These are phyloP conservation scores for Cordyceps tenuipes DNA, from an alignment of 2,329 filamentous ascomycete genomes.

Conservation along the genomic window DNA sequence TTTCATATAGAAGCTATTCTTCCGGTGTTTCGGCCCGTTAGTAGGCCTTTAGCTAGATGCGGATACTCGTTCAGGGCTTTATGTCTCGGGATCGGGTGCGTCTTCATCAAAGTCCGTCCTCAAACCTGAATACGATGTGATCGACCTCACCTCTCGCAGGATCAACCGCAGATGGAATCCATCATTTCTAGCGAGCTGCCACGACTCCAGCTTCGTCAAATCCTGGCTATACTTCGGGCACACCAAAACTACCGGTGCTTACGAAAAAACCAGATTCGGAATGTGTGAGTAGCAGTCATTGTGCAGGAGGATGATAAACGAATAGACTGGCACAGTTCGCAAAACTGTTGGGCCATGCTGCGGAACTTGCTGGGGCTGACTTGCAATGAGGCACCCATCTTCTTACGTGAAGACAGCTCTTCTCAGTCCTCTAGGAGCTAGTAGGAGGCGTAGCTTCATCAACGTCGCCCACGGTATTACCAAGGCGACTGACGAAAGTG, in stretches of 20 bases:
- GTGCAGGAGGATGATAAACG: not conserved
- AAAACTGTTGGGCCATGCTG: not conserved
- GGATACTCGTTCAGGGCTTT: not conserved
- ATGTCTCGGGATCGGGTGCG: not conserved
- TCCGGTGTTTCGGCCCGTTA: no score
- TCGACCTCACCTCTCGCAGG: not conserved
- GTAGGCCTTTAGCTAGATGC: no score
- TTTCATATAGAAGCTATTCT: no score
- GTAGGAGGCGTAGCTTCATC: slow-evolving; percentile 14
- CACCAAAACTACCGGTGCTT: not conserved
- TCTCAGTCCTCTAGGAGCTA: slow-evolving; percentile 20
- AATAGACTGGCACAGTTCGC: not conserved
- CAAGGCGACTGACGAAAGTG: not conserved
- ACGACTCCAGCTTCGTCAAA: not conserved
- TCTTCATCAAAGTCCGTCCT: not conserved
- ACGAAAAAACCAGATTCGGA: not conserved
- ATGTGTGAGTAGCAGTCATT: not conserved
- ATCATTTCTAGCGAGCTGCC: not conserved
- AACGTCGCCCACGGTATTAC: not conserved
- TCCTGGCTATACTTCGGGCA: not conserved
- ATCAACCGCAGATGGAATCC: not conserved
- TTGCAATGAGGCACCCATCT: not conserved
- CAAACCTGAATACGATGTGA: not conserved
- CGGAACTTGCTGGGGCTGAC: not conserved
- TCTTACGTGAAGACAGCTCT: slow-evolving; percentile 18